A percentile compares a stretch with the other conserved stretches of the same genome.
These are phyloP conservation scores for Euclidium syriacum DNA, from an alignment of 345 rosid genomes.

Conservation along the genomic window DNA sequence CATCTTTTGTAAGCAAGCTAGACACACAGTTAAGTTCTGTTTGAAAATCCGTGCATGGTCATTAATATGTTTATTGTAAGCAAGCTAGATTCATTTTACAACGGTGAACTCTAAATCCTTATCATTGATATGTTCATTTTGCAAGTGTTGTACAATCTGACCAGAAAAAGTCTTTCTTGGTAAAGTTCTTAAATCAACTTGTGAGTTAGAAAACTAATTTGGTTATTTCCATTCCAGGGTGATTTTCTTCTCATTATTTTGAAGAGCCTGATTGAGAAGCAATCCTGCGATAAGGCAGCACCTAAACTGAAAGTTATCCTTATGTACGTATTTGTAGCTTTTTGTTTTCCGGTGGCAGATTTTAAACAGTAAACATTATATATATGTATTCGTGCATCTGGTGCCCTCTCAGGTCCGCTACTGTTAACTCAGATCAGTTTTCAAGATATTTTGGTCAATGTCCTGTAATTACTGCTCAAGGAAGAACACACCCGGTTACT, in stretches of 20 bases:
- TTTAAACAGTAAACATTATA: background rate
- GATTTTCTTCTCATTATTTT: slow-evolving; percentile 89
- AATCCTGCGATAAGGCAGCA: slow-evolving; percentile 40
- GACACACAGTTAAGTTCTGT: background rate
- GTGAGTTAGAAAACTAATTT: too few relatives aligned
- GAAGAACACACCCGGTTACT: slow-evolving; percentile 84
- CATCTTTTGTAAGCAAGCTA: background rate
- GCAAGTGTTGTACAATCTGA: too few relatives aligned
- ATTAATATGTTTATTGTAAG: too few relatives aligned
- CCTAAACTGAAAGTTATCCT: slow-evolving; percentile 76
- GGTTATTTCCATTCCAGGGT: slow-evolving; percentile 42
- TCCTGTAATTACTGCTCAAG: slow-evolving; percentile 85
- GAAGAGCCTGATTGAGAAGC: slow-evolving; percentile 87
- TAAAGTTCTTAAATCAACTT: too few relatives aligned
- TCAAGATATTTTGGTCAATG: slow-evolving; percentile 83
- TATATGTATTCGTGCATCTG: slow-evolving; percentile 8
- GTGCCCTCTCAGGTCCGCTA: slow-evolving; percentile 73
- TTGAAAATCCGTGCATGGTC: background rate
- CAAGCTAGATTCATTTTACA: too few relatives aligned
- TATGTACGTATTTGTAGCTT: slow-evolving; percentile 47
- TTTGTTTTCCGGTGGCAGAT: background rate
- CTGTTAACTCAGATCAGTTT: slow-evolving; percentile 80
- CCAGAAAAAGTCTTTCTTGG: too few relatives aligned
- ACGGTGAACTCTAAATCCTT: too few relatives aligned
- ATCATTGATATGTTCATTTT: too few relatives aligned